Evolutionary conservation across 1,284 basidiomycete genomes (phyloP).

Genomic region (Irpex sp.): DNA sequence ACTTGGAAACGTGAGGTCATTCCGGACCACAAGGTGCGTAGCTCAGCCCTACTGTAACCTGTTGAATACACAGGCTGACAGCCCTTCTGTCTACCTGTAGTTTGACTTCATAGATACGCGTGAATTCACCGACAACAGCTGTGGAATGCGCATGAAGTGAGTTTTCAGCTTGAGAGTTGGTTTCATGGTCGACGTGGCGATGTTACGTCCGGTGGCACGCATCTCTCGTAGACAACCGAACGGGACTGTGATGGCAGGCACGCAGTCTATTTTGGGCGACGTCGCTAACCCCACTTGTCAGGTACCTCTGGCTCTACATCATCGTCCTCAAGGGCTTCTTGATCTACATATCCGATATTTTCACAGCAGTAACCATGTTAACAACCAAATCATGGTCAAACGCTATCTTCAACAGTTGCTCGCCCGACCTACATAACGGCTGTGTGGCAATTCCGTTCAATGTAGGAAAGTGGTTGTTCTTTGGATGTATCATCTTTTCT

Average conservation of each 20-base stretch:
- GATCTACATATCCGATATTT: conserved; percentile 96
- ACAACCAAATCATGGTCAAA: conserved; percentile 89
- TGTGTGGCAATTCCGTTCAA: conserved; percentile 87
- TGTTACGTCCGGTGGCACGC: neutral
- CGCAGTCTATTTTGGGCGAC: neutral
- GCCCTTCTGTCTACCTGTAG: conserved; percentile 36
- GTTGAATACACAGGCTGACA: too few relatives aligned
- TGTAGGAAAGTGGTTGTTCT: conserved; percentile 94
- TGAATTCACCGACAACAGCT: conserved; percentile 88
- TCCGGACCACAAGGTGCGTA: conserved; percentile 88
- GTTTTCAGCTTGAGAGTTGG: conserved; percentile 21
- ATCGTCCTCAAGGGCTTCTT: conserved; percentile 92
- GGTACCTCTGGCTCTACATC: conserved; percentile 89
- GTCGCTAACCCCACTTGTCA: conserved; percentile 27
- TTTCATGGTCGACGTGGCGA: neutral
- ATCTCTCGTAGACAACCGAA: neutral
- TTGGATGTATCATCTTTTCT: conserved; percentile 96
- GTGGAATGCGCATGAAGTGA: conserved; percentile 81
- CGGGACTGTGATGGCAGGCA: neutral
- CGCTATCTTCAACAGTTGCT: conserved; percentile 79
- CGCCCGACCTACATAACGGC: conserved; percentile 41
- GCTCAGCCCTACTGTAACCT: neutral
- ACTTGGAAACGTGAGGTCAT: conserved; percentile 97
- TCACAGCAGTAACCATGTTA: conserved; percentile 95
- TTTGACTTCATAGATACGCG: conserved; percentile 95